phyloP scores from a whole-genome alignment of 1,139 yeast genomes.

The Sugiyamaella paludigena region DNA sequence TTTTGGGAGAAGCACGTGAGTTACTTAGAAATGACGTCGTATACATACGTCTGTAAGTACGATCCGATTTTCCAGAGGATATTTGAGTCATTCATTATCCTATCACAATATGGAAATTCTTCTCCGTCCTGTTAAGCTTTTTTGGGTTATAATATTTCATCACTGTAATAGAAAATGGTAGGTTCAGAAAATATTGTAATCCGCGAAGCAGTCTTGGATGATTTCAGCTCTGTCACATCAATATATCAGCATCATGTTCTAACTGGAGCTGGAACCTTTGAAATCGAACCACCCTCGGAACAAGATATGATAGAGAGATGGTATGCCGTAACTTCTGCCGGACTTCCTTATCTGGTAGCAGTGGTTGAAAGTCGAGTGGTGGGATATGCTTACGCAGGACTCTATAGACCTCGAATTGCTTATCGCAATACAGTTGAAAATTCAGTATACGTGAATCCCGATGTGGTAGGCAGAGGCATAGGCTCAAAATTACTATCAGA shows the following conservation, averaged over 20 bases:
- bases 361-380: slow-evolving; percentile 8
- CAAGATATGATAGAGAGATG: slow-evolving; percentile 12
- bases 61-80: no score
- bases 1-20: no score
- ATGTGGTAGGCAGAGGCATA: slow-evolving; percentile 6
- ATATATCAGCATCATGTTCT: slow-evolving; percentile 10
- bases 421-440: slow-evolving; percentile 12
- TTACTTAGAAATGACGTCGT: no score
- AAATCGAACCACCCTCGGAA: slow-evolving; percentile 6
- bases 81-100: no score
- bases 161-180: background rate
- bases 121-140: no score
- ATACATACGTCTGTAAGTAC: no score
- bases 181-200: background rate
- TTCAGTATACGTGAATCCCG: slow-evolving; percentile 9
- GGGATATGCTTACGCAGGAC: slow-evolving; percentile 13
- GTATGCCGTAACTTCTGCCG: background rate
- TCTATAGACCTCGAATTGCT: slow-evolving; percentile 11
- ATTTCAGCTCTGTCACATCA: slow-evolving; percentile 3
- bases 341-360: slow-evolving; percentile 13
- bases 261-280: slow-evolving; percentile 13
- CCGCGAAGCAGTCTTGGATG: slow-evolving; percentile 2
- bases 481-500: slow-evolving; percentile 9
- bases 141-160: no score
- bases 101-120: no score